A percentile compares a stretch with the other conserved stretches of the same genome.
Evolutionary conservation across 768 basidiomycete genomes (phyloP).

Genomic region (Termitomyces sp.): DNA sequence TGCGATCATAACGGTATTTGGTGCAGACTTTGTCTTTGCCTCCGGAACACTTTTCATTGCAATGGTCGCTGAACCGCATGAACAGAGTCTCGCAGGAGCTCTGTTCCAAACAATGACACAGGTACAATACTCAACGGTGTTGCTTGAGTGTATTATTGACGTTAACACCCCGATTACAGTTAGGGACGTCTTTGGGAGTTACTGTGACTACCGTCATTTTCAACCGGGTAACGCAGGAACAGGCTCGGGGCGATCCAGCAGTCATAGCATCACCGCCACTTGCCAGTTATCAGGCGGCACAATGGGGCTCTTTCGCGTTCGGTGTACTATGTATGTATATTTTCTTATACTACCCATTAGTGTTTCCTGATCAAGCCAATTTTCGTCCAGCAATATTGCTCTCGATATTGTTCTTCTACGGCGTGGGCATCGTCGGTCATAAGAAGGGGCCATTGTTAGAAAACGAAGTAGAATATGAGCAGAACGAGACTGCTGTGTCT

Average conservation of each 20-base stretch:
- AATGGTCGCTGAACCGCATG: constrained; percentile 58
- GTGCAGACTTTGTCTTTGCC: constrained; percentile 76
- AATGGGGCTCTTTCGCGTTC: constrained; percentile 65
- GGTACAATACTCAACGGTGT: constrained; percentile 25
- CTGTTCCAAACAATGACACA: constrained; percentile 79
- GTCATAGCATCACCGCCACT: constrained; percentile 32
- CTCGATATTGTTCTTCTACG: constrained; percentile 15
- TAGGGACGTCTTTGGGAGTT: constrained; percentile 68
- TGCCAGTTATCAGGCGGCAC: constrained; percentile 56
- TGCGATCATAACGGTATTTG: constrained; percentile 60
- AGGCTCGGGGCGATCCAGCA: constrained; percentile 19
- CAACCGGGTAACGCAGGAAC: constrained; percentile 41
- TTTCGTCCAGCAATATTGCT: constrained; percentile 11
- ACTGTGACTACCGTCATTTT: constrained; percentile 72
- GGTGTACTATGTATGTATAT: constrained; percentile 45
- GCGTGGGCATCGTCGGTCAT: constrained; percentile 19
- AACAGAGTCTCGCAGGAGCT: constrained; percentile 75
- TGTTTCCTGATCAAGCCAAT: neutral
- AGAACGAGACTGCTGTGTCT: neutral
- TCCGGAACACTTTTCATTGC: constrained; percentile 74
- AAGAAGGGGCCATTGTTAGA: constrained; percentile 4
- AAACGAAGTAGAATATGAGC: neutral
- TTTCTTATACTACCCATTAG: neutral
- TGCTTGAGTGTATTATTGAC: neutral
- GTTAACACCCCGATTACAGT: constrained; percentile 26